Percentiles rank a stretch among this genome's conserved stretches.
phyloP scores from a whole-genome alignment of 805 yeast species.

The Yamadazyma scolyti region DNA sequence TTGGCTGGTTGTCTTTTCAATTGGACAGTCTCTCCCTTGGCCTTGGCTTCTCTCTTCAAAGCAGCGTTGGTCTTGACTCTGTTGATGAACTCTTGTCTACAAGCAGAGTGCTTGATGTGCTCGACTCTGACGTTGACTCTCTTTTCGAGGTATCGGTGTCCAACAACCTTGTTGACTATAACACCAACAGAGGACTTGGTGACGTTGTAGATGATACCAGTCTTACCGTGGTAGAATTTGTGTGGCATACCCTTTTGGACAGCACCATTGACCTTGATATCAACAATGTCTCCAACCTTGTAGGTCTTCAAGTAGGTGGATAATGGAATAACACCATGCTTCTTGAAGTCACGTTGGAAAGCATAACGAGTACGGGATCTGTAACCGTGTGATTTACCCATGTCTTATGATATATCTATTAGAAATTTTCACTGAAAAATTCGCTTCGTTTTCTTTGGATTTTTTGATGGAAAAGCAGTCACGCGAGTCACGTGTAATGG shows the following conservation, averaged over 20 bases:
- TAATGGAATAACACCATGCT: constrained; percentile 91
- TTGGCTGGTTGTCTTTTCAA: constrained; percentile 98
- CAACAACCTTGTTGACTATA: constrained; percentile 96
- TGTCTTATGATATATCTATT: constrained; percentile 12
- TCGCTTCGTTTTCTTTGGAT: too few relatives aligned
- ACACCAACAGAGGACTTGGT: constrained; percentile 99
- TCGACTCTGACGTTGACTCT: constrained; percentile 98
- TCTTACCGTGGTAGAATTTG: constrained; percentile 99
- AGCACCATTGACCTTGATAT: constrained; percentile 98
- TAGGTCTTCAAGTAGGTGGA: constrained; percentile 96
- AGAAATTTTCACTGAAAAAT: too few relatives aligned
- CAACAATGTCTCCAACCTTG: constrained; percentile 99
- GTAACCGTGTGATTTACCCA: constrained; percentile 74
- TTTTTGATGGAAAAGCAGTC: constrained; percentile 10
- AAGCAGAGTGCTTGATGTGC: constrained; percentile 99
- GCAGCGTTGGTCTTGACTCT: constrained; percentile 98
- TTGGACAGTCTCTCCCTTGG: constrained; percentile 82
- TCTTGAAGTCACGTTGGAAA: constrained; percentile 99
- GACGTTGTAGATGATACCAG: constrained; percentile 98
- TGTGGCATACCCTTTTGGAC: constrained; percentile 99
- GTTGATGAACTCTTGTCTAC: constrained; percentile 98
- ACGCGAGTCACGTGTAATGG: constrained; percentile 7
- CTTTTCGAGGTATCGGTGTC: constrained; percentile 98
- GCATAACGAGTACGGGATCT: constrained; percentile 99
- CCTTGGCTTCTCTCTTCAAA: constrained; percentile 90